phyloP scores from a whole-genome alignment of 2,329 filamentous ascomycete species.

The Pseudogymnoascus sp. region DNA sequence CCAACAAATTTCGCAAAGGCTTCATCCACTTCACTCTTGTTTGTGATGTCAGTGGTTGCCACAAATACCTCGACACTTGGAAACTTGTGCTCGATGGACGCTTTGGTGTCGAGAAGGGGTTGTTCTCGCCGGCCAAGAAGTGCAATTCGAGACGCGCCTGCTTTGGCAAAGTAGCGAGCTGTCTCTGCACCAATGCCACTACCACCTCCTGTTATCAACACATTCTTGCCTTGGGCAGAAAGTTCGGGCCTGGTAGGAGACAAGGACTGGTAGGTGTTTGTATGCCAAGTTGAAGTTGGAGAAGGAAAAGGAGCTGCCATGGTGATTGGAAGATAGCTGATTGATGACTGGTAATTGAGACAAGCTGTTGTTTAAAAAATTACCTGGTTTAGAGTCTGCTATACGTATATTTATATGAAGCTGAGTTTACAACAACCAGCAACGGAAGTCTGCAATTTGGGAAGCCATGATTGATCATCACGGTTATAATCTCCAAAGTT shows the following conservation, averaged over 20 bases:
- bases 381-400: conserved; percentile 13
- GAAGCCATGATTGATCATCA: conserved; percentile 11
- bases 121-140: conserved; percentile 36
- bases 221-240: conserved; percentile 33
- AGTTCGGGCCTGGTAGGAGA: conserved; percentile 35
- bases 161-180: conserved; percentile 36
- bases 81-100: conserved; percentile 30
- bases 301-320: conserved; percentile 31
- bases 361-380: conserved; percentile 12
- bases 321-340: conserved; percentile 12
- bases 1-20: conserved; percentile 29
- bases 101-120: conserved; percentile 32
- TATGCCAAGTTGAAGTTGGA: conserved; percentile 33
- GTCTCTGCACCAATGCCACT: conserved; percentile 40
- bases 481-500: conserved; percentile 1
- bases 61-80: conserved; percentile 30
- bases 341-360: conserved; percentile 9
- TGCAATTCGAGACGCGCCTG: conserved; percentile 37
- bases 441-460: conserved; percentile 22
- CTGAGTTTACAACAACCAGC: conserved; percentile 14
- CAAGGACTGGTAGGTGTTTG: conserved; percentile 31
- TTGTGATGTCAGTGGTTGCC: conserved; percentile 29
- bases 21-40: conserved; percentile 27
- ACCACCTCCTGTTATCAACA: conserved; percentile 39
- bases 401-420: conserved; percentile 18